A percentile compares a stretch with the other conserved stretches of the same genome.
phyloP scores from a whole-genome alignment of 2,329 filamentous ascomycete species.

The Microthyrium microscopicum region DNA sequence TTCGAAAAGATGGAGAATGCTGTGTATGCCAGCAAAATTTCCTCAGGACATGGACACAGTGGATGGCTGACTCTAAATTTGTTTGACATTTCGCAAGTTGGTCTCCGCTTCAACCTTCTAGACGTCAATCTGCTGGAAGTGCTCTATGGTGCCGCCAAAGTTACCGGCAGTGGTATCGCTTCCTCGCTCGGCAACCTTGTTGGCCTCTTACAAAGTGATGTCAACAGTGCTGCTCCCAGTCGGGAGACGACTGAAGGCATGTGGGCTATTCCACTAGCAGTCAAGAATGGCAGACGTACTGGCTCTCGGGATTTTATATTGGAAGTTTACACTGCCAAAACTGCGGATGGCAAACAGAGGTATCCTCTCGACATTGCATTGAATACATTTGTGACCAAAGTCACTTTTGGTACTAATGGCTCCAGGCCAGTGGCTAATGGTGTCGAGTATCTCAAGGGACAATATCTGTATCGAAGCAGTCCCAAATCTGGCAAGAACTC shows the following conservation, averaged over 20 bases:
- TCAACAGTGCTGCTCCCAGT: neutral
- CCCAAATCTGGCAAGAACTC: slow-evolving; percentile 24
- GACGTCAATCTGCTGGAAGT: slow-evolving; percentile 41
- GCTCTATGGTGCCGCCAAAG: slow-evolving; percentile 34
- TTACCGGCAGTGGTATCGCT: neutral
- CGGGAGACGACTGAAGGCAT: slow-evolving; percentile 7
- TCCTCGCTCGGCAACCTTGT: neutral
- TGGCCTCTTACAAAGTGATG: neutral
- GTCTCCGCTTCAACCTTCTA: too few relatives aligned
- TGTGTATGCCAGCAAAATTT: slow-evolving; percentile 29
- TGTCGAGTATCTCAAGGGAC: slow-evolving; percentile 25
- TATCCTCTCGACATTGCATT: slow-evolving; percentile 25
- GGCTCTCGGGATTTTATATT: neutral
- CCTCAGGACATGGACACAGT: slow-evolving; percentile 36
- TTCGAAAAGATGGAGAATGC: slow-evolving; percentile 38
- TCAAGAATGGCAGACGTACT: neutral
- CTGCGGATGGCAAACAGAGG: neutral
- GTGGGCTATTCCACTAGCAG: neutral
- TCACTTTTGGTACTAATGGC: slow-evolving; percentile 26
- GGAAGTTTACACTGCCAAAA: neutral
- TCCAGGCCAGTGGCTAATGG: slow-evolving; percentile 19
- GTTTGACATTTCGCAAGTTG: slow-evolving; percentile 34
- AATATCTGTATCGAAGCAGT: slow-evolving; percentile 23
- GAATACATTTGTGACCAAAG: slow-evolving; percentile 26
- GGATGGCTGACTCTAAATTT: slow-evolving; percentile 37